phyloP scores from a whole-genome alignment of 768 basidiomycete species.

The Xerocomellus chrysenteron region DNA sequence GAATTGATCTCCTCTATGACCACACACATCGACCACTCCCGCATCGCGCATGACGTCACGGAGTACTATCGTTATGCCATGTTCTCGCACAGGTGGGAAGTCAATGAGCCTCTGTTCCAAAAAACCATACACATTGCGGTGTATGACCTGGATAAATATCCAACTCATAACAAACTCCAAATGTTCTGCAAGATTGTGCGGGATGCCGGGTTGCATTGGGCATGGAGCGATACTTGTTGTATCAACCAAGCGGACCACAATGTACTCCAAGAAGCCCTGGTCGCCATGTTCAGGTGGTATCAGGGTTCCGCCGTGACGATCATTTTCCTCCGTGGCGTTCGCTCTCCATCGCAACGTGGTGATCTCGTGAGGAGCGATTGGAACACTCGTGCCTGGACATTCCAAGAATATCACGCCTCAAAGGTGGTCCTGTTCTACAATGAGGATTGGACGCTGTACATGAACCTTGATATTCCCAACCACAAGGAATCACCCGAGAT shows the following conservation, averaged over 20 bases:
- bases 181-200: slow-evolving; percentile 6
- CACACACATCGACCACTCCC: not conserved
- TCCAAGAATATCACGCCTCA: slow-evolving; percentile 7
- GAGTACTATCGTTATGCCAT: slow-evolving; percentile 4
- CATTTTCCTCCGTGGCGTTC: slow-evolving; percentile 4
- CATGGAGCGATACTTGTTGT: slow-evolving; percentile 9
- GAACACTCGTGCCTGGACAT: slow-evolving; percentile 6
- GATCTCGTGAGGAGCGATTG: not conserved
- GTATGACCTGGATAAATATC: slow-evolving; percentile 1
- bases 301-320: not conserved
- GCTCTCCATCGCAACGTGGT: not conserved
- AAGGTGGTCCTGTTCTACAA: slow-evolving; percentile 9
- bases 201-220: slow-evolving; percentile 1
- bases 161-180: not conserved
- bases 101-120: not conserved
- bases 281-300: slow-evolving; percentile 13
- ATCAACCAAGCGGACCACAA: not conserved
- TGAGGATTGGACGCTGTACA: not conserved
- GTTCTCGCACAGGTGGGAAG: slow-evolving; percentile 7
- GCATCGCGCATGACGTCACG: not conserved
- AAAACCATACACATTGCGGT: not conserved
- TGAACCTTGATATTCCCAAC: not conserved
- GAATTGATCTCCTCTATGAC: not conserved
- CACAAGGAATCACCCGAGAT: slow-evolving; percentile 5
- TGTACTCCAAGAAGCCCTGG: slow-evolving; percentile 2